Base-by-base conservation (phyloP, 2,329 filamentous ascomycete species). In the Epicoccum sorghinum region DNA sequence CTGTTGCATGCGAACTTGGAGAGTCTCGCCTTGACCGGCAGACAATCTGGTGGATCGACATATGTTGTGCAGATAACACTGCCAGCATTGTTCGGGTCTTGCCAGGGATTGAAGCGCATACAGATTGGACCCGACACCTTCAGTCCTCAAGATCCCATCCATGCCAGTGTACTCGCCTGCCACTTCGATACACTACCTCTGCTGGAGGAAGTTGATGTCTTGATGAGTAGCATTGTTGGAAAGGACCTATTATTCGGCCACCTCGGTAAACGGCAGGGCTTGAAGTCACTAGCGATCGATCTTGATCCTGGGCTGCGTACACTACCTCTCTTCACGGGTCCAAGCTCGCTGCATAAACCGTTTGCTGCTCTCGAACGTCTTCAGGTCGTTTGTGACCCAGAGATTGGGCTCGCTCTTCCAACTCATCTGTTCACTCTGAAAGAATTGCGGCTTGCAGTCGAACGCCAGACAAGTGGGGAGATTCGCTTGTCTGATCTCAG, bases 341-440 rank as follows among this genome's bases (percentile, higher is more conserved):
- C 61, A 5, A 44, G 47, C 40, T 55, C 58, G 5, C 36, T 64
- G 1, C 24, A 61, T 3, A 44, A 53, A 14, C 58, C 62, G 2
- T 70, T 74, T 41, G 35, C 55, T 12, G 60, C 60, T 3, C 49
- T 74, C 7, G 64, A 55, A 22, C 57, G 61, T 3, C 49, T 71
- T 14, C 59, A 60, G 7, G 58, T 72, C 23, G 69, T 69, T 55
- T 71, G 68, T 39, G 72, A 72, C 33, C 70, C 70, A 2, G 70
- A 73, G 25, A 58, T 72, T 23, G 68, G 67, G 4, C 53, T 68
- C 7, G 62, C 68, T 4, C 59, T 74, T 2, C 60, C 64, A 9
- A 24, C 38, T 0, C 68, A 71, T 38, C 58, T 74, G 3, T 47
- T 42, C 3, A 8, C 33, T 3, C 29, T 74, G 14, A 60, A 70